A percentile compares a stretch with the other conserved stretches of the same genome.
Conservation (phyloP, 1,139 yeast species). For the Sugiyamaella japonica region DNA sequence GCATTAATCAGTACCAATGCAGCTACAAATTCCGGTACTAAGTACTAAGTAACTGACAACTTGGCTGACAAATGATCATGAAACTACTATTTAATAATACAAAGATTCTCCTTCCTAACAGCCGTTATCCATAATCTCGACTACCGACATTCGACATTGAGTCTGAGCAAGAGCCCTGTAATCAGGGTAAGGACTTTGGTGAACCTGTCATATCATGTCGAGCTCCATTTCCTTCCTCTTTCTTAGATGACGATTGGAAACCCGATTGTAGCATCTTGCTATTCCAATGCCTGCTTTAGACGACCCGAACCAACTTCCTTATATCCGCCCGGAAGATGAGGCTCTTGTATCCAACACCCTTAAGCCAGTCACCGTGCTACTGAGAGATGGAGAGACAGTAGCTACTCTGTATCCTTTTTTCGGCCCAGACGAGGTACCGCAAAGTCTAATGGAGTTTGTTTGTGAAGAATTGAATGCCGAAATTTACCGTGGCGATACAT, state of each 20-base stretch:
- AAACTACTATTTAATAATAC: too few species aligned
- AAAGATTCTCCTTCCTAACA: too few species aligned
- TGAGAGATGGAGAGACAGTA: constrained; percentile 49
- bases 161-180: neutral
- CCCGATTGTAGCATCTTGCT: neutral
- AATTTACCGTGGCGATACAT: constrained; percentile 83
- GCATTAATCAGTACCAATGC: too few species aligned
- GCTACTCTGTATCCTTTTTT: constrained; percentile 90
- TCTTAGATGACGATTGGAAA: neutral
- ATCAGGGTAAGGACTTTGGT: neutral
- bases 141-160: too few species aligned
- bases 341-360: constrained; percentile 3
- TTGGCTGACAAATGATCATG: too few species aligned
- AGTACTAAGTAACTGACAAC: too few species aligned
- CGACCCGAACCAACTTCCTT: constrained; percentile 46
- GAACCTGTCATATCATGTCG: neutral
- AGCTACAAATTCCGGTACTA: too few species aligned
- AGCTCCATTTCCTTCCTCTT: neutral
- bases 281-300: constrained; percentile 42
- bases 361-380: constrained; percentile 38
- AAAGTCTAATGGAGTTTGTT: constrained; percentile 72
- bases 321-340: constrained; percentile 40
- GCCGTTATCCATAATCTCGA: too few species aligned
- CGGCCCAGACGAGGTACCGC: constrained; percentile 63
- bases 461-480: constrained; percentile 95